Evolutionary conservation across 768 basidiomycete genomes (phyloP).

Genomic region (Boletus barrowsii): DNA sequence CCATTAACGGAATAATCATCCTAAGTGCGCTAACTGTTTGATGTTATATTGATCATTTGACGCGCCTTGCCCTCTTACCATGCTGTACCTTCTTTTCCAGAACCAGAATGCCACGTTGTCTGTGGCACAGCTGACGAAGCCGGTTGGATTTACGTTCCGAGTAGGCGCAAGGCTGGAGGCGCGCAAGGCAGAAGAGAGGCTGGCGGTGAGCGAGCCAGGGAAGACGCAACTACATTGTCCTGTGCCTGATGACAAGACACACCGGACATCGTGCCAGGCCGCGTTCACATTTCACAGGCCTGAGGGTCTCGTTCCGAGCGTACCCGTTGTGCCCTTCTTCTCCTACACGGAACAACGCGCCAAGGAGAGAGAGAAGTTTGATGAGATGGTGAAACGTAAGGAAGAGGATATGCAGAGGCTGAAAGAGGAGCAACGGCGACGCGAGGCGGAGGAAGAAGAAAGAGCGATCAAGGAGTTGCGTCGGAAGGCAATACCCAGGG

Average conservation of each 20-base stretch:
- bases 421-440: slow-evolving; percentile 45
- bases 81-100: slow-evolving; percentile 19
- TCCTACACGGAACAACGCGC: slow-evolving; percentile 56
- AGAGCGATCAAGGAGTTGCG: slow-evolving; percentile 58
- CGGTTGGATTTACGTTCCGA: slow-evolving; percentile 52
- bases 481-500: slow-evolving; percentile 61
- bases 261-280: slow-evolving; percentile 45
- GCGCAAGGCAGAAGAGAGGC: slow-evolving; percentile 39
- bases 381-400: slow-evolving; percentile 52
- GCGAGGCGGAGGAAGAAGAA: slow-evolving; percentile 55
- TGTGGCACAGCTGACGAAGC: slow-evolving; percentile 40
- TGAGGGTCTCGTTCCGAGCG: slow-evolving; percentile 43
- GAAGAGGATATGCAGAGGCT: slow-evolving; percentile 49
- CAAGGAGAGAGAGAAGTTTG: slow-evolving; percentile 62
- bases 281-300: slow-evolving; percentile 38
- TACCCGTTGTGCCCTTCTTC: slow-evolving; percentile 32
- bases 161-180: slow-evolving; percentile 47
- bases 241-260: slow-evolving; percentile 53
- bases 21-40: slow-evolving; percentile 26
- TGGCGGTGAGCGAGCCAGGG: slow-evolving; percentile 26
- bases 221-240: slow-evolving; percentile 17
- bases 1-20: slow-evolving; percentile 20
- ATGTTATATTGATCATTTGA: slow-evolving; percentile 9
- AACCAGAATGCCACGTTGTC: slow-evolving; percentile 24
- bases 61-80: neutral